Conservation (phyloP, 352 stramenopile genomes). For the Globisporangium nagaii region DNA sequence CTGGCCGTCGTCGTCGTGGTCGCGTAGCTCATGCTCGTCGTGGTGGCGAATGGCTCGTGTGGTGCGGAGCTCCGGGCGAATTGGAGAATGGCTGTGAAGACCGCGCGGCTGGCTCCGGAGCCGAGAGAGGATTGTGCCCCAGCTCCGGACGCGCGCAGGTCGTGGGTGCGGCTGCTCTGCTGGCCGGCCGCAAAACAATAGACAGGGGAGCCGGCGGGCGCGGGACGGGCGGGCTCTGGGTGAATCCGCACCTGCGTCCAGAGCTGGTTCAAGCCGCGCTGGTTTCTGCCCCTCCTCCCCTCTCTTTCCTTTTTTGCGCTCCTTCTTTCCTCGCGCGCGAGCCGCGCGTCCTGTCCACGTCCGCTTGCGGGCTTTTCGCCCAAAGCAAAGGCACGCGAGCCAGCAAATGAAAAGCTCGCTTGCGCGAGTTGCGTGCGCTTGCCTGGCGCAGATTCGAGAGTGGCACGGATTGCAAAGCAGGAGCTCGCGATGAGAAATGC, state of each 20-base stretch:
- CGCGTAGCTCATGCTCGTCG: background rate
- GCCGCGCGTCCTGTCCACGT: background rate
- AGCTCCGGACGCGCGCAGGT: background rate
- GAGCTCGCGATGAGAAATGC: no score
- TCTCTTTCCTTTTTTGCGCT: background rate
- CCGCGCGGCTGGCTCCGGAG: background rate
- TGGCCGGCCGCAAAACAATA: background rate
- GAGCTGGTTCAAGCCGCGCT: background rate
- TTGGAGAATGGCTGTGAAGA: conserved; percentile 1
- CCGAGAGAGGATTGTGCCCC: background rate
- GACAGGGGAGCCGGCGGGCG: background rate
- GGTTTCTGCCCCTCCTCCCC: background rate
- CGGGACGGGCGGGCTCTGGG: background rate
- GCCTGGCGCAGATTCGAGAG: no score
- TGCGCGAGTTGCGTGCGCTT: background rate
- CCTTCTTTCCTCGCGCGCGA: background rate
- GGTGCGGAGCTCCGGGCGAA: conserved; percentile 2
- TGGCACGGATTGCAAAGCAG: no score
- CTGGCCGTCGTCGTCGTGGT: background rate
- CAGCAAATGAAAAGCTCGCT: background rate
- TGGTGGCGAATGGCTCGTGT: background rate
- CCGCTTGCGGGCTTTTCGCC: background rate
- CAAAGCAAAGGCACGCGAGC: background rate
- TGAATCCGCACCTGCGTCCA: conserved; percentile 1
- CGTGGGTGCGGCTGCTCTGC: background rate